Evolutionary conservation across 2,329 filamentous ascomycete genomes (phyloP).

Genomic region (Paraconiothyrium brasiliense): DNA sequence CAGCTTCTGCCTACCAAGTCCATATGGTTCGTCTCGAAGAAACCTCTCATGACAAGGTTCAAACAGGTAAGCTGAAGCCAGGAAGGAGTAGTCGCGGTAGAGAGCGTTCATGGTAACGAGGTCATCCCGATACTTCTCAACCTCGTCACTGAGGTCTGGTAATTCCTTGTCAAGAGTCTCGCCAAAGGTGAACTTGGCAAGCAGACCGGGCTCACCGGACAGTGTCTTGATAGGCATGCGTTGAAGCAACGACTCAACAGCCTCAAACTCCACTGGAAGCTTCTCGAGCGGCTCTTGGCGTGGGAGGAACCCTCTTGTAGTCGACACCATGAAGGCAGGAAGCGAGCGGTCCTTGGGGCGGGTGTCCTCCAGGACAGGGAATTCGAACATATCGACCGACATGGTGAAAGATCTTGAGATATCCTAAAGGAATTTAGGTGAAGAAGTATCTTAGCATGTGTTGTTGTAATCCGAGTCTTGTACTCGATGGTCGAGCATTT

Average conservation of each 20-base stretch:
- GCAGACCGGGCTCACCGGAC: constrained; percentile 77
- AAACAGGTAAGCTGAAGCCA: constrained; percentile 87
- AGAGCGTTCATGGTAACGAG: constrained; percentile 83
- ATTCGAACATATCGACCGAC: constrained; percentile 51
- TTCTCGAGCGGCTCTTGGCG: constrained; percentile 59
- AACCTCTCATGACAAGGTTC: constrained; percentile 88
- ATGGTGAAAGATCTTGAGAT: constrained; percentile 50
- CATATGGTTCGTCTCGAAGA: constrained; percentile 74
- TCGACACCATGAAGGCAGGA: constrained; percentile 82
- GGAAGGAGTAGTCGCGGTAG: constrained; percentile 91
- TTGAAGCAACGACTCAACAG: constrained; percentile 75
- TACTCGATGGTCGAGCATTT: constrained; percentile 10
- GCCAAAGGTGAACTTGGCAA: constrained; percentile 78
- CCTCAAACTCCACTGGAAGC: constrained; percentile 77
- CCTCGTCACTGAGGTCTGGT: constrained; percentile 76
- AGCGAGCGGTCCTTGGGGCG: constrained; percentile 69
- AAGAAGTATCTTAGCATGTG: background rate
- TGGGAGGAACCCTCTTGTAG: constrained; percentile 77
- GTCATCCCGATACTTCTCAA: constrained; percentile 77
- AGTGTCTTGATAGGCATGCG: constrained; percentile 81
- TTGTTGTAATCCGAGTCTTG: constrained; percentile 12
- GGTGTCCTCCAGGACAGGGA: constrained; percentile 71
- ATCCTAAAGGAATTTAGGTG: background rate
- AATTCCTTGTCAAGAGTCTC: constrained; percentile 77
- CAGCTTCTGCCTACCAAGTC: constrained; percentile 76